Base-by-base conservation (phyloP, 2,329 filamentous ascomycete genomes). In the Hypoxylon sp. region DNA sequence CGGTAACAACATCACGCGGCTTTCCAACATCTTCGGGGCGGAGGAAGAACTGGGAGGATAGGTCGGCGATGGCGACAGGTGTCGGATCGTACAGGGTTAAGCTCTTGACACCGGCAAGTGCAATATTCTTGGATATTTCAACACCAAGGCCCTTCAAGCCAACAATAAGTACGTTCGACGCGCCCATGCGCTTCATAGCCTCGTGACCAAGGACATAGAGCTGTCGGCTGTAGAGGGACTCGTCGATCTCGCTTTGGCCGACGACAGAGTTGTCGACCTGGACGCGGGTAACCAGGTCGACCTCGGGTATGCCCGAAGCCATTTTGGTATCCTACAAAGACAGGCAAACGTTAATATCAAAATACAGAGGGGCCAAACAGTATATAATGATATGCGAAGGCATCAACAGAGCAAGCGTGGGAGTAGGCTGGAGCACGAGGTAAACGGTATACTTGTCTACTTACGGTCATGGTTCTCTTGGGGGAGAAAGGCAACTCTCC, bases 101-200 rank as follows among this genome's bases (percentile, higher is more conserved):
- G 78, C 94, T 98, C 87, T 99, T 99, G 82, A 99, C 96, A 80
- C 96, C 96, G 75, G 96, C 96, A 75, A 99, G 91, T 67, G 96
- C 96, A 77, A 99, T 93, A 78, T 99, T 99, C 88, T 99, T 99
- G 77, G 96, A 95, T 75, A 99, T 96, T 83, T 99, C 96, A 62
- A 98, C 95, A 84, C 96, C 96, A 44, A 99, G 88, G 56, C 96
- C 96, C 80, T 96, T 95, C 73, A 98, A 85, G 71, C 96, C 96
- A 69, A 95, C 92, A 62, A 99, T 87, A 58, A 99, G 92, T 67
- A 99, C 89, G 78, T 98, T 97, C 61, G 96, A 98, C 69, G 94
- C 93, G 77, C 94, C 89, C 96, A 99, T 99, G 77, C 96, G 94
- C 87, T 97, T 98, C 96, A 99, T 99, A 73, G 96, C 96, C 81